A percentile compares a stretch with the other conserved stretches of the same genome.
These are phyloP conservation scores for Colletotrichum sp. DNA, from an alignment of 2,329 filamentous ascomycete species.

Conservation along the genomic window DNA sequence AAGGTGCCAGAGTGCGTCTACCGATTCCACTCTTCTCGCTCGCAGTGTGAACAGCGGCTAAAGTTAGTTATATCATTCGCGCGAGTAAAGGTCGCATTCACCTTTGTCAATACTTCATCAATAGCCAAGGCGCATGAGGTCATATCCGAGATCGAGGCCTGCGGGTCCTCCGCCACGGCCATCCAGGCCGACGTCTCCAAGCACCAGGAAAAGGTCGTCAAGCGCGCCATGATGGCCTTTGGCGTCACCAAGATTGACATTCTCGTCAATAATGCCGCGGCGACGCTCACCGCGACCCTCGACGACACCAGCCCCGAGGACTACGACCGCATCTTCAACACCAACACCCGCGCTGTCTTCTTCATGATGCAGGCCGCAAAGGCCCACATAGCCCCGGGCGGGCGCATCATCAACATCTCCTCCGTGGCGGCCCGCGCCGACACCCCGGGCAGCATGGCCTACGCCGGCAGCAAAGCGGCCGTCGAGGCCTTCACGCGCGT, in stretches of 20 bases:
- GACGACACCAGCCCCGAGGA: constrained; percentile 21
- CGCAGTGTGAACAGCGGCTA: not conserved
- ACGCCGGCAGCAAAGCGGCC: constrained; percentile 22
- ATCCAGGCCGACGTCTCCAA: constrained; percentile 25
- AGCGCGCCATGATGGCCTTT: constrained; percentile 23
- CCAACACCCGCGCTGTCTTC: constrained; percentile 23
- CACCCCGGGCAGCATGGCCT: constrained; percentile 21
- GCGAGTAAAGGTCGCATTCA: constrained; percentile 21
- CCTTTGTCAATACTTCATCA: constrained; percentile 21
- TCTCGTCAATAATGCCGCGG: constrained; percentile 24
- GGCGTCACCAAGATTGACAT: constrained; percentile 24
- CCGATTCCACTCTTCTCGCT: not conserved
- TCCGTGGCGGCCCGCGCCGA: constrained; percentile 22
- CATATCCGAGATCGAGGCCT: constrained; percentile 25
- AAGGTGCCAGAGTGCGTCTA: constrained; percentile 56
- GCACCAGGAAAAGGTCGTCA: constrained; percentile 23
- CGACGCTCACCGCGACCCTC: constrained; percentile 19
- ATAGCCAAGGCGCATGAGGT: constrained; percentile 24
- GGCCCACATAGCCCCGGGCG: constrained; percentile 20
- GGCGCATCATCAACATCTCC: constrained; percentile 27
- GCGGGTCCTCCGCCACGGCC: constrained; percentile 24
- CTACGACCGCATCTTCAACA: constrained; percentile 23
- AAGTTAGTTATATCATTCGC: not conserved
- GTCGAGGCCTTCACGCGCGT: constrained; percentile 24
- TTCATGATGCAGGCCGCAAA: constrained; percentile 23